Conservation (phyloP, 352 stramenopile genomes). For the Blastocystis hominis region DNA sequence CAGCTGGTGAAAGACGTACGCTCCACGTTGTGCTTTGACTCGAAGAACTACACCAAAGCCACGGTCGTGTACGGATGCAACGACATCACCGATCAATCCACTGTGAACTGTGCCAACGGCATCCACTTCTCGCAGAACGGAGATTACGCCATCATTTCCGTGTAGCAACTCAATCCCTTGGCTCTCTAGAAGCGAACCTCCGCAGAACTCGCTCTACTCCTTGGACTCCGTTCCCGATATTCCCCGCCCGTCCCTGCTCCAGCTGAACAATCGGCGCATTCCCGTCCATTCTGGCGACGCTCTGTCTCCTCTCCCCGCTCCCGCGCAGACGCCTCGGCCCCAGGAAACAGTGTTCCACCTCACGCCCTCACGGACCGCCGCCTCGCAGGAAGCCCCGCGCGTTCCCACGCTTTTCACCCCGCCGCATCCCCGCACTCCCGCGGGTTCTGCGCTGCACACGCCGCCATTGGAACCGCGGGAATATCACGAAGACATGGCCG, state of each 20-base stretch:
- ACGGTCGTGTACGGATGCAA: constrained; percentile 20
- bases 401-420: background rate
- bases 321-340: background rate
- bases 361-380: background rate
- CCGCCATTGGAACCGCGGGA: background rate
- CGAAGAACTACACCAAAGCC: background rate
- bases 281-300: background rate
- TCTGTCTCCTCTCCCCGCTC: background rate
- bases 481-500: background rate
- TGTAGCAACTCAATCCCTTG: background rate
- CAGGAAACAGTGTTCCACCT: background rate
- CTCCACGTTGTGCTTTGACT: background rate
- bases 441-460: background rate
- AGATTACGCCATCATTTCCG: constrained; percentile 11
- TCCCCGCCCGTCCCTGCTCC: background rate
- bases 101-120: constrained; percentile 3
- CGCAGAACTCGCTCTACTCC: background rate
- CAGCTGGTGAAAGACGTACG: constrained; percentile 20
- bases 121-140: constrained; percentile 15
- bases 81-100: constrained; percentile 8
- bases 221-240: background rate
- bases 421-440: background rate
- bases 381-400: background rate
- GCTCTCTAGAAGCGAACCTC: background rate
- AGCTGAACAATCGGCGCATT: background rate